phyloP scores from a whole-genome alignment of 768 basidiomycete species.

The Psilocybe subaeruginosa region DNA sequence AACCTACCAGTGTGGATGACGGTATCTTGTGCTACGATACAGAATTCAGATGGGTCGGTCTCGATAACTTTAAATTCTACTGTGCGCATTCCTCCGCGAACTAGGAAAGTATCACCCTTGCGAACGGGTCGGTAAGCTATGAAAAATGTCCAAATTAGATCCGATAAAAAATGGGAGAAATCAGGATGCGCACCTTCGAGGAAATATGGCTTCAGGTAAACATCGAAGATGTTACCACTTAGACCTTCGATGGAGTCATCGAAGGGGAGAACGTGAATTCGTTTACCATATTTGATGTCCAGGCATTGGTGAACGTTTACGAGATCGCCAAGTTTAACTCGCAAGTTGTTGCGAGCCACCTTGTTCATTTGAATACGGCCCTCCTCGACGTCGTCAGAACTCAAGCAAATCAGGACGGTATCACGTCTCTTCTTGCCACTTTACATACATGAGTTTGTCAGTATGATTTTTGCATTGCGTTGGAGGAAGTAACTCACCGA shows the following conservation, averaged over 20 bases:
- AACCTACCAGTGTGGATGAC: constrained; percentile 87
- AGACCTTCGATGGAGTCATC: constrained; percentile 98
- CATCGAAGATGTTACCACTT: constrained; percentile 98
- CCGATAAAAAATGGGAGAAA: not conserved
- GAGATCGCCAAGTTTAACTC: constrained; percentile 96
- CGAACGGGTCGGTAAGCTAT: constrained; percentile 91
- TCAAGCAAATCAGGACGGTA: constrained; percentile 95
- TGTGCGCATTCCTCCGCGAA: constrained; percentile 96
- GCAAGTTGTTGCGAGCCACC: constrained; percentile 98
- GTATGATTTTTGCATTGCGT: not conserved
- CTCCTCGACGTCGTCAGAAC: constrained; percentile 96
- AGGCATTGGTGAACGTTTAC: constrained; percentile 95
- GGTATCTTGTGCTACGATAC: constrained; percentile 99
- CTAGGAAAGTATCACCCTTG: constrained; percentile 99
- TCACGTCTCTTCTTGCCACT: constrained; percentile 98
- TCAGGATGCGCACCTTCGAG: constrained; percentile 68
- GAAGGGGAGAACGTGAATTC: constrained; percentile 95
- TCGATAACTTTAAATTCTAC: constrained; percentile 99
- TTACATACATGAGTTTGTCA: not conserved
- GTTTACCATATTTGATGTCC: constrained; percentile 99
- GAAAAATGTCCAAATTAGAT: constrained; percentile 1
- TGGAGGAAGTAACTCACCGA: constrained; percentile 52
- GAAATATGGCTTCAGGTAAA: constrained; percentile 99
- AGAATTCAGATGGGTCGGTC: constrained; percentile 96
- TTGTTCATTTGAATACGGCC: constrained; percentile 99